Evolutionary conservation across 306 rosid genomes (phyloP).

Genomic region (Begonia masoniana): DNA sequence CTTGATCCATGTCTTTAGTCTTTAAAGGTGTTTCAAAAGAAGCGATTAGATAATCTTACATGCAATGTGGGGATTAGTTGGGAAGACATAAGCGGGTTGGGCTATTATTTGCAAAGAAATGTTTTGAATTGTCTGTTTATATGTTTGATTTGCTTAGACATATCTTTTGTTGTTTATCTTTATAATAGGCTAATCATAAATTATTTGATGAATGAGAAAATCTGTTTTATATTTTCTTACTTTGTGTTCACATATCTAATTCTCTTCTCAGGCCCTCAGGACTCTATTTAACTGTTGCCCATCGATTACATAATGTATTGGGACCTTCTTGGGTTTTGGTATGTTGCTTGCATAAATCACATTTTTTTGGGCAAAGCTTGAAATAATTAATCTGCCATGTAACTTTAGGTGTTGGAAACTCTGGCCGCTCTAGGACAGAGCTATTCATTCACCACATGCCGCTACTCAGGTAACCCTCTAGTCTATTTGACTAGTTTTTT

Average conservation of each 20-base stretch:
- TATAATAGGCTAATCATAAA: too few species aligned
- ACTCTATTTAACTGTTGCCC: slow-evolving; percentile 96
- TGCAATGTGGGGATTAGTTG: too few species aligned
- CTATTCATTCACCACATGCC: slow-evolving; percentile 97
- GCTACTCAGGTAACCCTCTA: slow-evolving; percentile 63
- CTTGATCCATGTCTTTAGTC: too few species aligned
- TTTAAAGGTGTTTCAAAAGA: too few species aligned
- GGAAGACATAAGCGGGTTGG: too few species aligned
- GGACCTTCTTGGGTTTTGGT: slow-evolving; percentile 99
- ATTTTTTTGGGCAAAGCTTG: slow-evolving; percentile 5
- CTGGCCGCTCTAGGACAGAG: slow-evolving; percentile 94
- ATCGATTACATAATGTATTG: slow-evolving; percentile 85
- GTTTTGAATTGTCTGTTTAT: too few species aligned
- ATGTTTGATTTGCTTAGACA: too few species aligned
- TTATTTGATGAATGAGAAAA: too few species aligned
- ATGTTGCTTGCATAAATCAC: slow-evolving; percentile 19
- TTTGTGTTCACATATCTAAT: not conserved
- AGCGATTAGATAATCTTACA: too few species aligned
- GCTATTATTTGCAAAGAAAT: too few species aligned
- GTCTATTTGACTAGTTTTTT: not conserved
- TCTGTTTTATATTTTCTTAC: too few species aligned
- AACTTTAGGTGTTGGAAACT: slow-evolving; percentile 83
- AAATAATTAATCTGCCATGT: slow-evolving; percentile 1
- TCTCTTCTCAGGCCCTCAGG: slow-evolving; percentile 69
- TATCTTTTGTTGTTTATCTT: too few species aligned